Evolutionary conservation across 2,329 filamentous ascomycete species (phyloP), one percentile per base, ranked within the genome.

Genomic region (Verticillium nonalfalfae): DNA sequence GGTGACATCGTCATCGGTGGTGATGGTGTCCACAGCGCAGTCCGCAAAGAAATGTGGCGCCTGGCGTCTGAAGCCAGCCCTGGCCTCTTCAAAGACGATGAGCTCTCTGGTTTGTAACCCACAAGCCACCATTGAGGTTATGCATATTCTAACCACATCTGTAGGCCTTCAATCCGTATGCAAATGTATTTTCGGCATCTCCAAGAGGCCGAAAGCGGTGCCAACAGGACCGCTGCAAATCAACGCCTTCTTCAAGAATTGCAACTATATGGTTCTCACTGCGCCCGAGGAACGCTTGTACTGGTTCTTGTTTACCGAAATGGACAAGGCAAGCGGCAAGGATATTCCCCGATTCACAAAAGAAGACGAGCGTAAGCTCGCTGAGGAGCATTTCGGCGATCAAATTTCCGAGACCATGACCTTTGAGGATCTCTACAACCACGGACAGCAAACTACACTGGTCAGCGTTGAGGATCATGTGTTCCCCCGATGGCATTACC

Each of bases 171-270:
- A 57, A 4, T 57, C 62, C 14, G 56, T 56, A n/a, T 61, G 59
- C 0, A 61, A 63, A n/a, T 77, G 75, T 64, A 71, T 72, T n/a
- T 78, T 75, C 57, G 75, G 75, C 10, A 78, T 77, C 14, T 71
- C 74, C 2, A 64, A 72, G 15, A 57, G 63, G 7, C 63, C 62
- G 1, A 40, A 21, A 3, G 56, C 45, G 2, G 56, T 64, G 1
- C 39, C 59, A 0, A 31, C 39, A 13, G 4, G 31, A 26, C 50
- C 50, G 4, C 54, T 62, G 18, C 59, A 62, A 2, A 40, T 56
- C 39, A 57, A 57, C 34, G 35, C 58, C 2, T 34, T 58, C 36
- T 69, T 68, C 57, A 59, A 67, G 4, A 68, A 66, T 2, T 56
- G 59, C 3, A 69, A 69, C 0, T 66, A 69, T n/a, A 64, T 76